phyloP scores from a whole-genome alignment of 140 eudicot genomes.

The Ambrosia hybrid region DNA sequence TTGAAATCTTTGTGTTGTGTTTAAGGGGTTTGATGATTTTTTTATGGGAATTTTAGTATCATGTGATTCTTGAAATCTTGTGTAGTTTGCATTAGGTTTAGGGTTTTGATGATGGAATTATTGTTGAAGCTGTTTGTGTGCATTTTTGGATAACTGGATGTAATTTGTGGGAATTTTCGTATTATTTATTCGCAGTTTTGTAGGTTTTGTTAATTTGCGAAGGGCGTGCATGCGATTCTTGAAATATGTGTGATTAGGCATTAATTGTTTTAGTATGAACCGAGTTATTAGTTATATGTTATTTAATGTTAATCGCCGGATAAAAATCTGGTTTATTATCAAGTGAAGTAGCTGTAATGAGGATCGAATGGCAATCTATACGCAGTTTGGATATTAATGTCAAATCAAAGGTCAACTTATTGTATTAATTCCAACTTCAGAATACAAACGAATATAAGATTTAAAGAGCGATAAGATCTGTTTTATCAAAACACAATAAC shows the following conservation, averaged over 20 bases:
- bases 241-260: background rate
- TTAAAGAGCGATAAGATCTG: too few relatives aligned
- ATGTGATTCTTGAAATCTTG: background rate
- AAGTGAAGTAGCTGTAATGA: background rate
- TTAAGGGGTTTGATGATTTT: background rate
- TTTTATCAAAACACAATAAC: too few relatives aligned
- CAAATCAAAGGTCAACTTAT: too few relatives aligned
- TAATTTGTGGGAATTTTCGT: background rate
- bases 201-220: background rate
- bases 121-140: slow-evolving; percentile 2
- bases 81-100: background rate
- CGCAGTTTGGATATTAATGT: too few relatives aligned
- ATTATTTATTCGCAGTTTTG: background rate
- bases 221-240: background rate
- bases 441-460: too few relatives aligned
- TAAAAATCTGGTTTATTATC: background rate
- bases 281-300: background rate
- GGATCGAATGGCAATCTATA: too few relatives aligned
- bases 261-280: background rate
- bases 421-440: too few relatives aligned
- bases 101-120: background rate
- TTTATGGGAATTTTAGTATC: background rate
- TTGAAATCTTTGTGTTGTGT: background rate
- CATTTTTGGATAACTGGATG: background rate
- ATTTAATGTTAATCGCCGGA: background rate